Base-by-base conservation (phyloP, 2,329 filamentous ascomycete genomes). In the Neospermospora avenae region DNA sequence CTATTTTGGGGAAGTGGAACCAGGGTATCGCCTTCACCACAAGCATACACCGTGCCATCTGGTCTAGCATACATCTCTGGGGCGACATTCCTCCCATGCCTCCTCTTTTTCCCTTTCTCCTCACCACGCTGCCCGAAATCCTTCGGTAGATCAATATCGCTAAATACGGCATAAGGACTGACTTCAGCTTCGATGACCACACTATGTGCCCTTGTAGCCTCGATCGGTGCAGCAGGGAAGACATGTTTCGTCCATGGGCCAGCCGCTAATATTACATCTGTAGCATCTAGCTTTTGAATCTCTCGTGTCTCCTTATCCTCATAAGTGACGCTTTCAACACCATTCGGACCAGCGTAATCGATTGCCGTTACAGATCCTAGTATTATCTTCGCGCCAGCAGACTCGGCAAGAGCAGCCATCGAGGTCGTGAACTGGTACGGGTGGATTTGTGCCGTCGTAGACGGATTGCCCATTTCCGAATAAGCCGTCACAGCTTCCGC, bases 31-130 rank as follows among this genome's bases (percentile, higher is more conserved):
- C 91, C 91, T 70, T 97, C 93, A 82, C 92, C 95, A 72, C 95
- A 99, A 0, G 91, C 93, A 74, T 99, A 99, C 11, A 96, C 88
- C 72, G 96, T 93, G 58, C 89, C 84, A 72, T 91, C 89, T 0
- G 93, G 93, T 3, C 95, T 83, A 0, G 95, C 90, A 73, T 99
- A 99, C 63, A 98, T 95, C 74, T 99, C 95, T 0, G 95, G 95
- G 25, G 91, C 87, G 13, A 91, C 91, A 18, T 82, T 82, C 28
- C 85, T 81, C 60, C 80, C 79, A 74, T 82, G 83, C 68, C 75
- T 76, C 69, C 80, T 77, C 76, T 77, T 78, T 82, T 78, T 61
- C 77, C 80, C 70, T 74, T 72, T 65, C 69, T 72, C 60, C 74
- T 72, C 55, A 78, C 77, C 81, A 66, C 76, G 77, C 3, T 80